Evolutionary conservation across 2,329 filamentous ascomycete species (phyloP), one percentile per base, ranked within the genome.

Genomic region (Trichoderma endophyticum): DNA sequence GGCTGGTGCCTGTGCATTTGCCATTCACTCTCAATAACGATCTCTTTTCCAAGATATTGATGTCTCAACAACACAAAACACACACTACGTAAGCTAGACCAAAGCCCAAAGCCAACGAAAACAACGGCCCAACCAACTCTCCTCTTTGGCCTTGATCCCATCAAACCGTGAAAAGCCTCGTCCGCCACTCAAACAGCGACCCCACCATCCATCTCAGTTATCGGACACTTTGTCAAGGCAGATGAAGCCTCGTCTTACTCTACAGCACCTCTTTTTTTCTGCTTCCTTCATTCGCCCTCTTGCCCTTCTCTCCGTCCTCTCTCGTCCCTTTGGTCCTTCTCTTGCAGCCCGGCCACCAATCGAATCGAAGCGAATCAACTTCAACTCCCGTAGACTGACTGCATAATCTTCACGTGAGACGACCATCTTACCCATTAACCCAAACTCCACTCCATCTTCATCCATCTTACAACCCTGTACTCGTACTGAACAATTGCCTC

Each of bases 351-450:
- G 28, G 39, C 18, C 14, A 8, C 21, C 61, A 26, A 21, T 28
- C 61, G n/a, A 21, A 14, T 64, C 36, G 61, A 21, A 21, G 15
- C 61, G 15, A 48, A 32, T 24, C 48, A 51, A 54, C n/a, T 26
- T 9, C 48, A 21, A 54, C n/a, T 24, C 15, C 36, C 36, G 39
- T 28, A 51, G 32, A 54, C 11, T 2, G 63, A n/a, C 11, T 57
- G 30, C 64, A 39, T 59, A 68, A 68, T 57, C 65, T 60, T 32
- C 24, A 68, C 54, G 65, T 60, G 54, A 68, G 65, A 65, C 39
- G 14, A 14, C 9, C 43, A 36, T 66, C 28, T 54, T 4, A 21
- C 43, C 43, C 43, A 51, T 51, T 9, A 43, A 43, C 15, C 39
- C 15, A 43, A 43, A 43, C 43, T 51, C 43, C 43, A 51, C 18